Evolutionary conservation across 2,329 filamentous ascomycete species (phyloP), one percentile per base, ranked within the genome.

Genomic region (Leptographium flavum): DNA sequence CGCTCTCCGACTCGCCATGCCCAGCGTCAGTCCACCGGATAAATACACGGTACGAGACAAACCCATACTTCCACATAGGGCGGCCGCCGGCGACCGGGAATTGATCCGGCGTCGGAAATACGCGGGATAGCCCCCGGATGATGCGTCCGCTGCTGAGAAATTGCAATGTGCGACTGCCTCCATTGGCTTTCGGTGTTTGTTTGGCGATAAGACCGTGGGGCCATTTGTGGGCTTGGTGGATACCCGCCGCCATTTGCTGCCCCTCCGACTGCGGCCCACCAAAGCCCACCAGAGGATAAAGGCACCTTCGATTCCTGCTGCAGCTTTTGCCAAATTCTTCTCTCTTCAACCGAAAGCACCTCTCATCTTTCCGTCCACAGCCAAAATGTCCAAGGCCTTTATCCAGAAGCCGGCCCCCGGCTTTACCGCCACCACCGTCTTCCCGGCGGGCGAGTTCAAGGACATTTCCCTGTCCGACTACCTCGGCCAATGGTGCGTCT

Each of bases 351-450:
- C n/a, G n/a, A n/a, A n/a, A n/a, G n/a, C n/a, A 39, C 32, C 3
- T 19, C 21, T 23, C 5, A 3, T 17, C n/a, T 25, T 30, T 4
- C 38, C 13, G 10, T 5, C 2, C 15, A 30, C 25, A 23, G 14
- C 25, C 39, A 48, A 25, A 43, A 68, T 68, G 65, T 66, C 65
- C 52, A 53, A 61, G 43, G 65, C 65, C 37, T 68, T 68, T 50
- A 66, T 73, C 47, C 67, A 70, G 56, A 60, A 63, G 41, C 68
- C 65, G 47, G 69, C 69, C 31, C 69, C 69, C 32, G 62, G 50
- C 52, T 73, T 73, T 60, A 70, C 58, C 49, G 66, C 67, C 52
- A 68, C 63, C 48, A 68, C 68, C 53, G 62, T 72, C 56, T 67
- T 71, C 52, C 61, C 69, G 38, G 65, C 63, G 43, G 63, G 63